Evolutionary conservation across 768 basidiomycete species (phyloP).

Genomic region (Neoboletus magnificus): DNA sequence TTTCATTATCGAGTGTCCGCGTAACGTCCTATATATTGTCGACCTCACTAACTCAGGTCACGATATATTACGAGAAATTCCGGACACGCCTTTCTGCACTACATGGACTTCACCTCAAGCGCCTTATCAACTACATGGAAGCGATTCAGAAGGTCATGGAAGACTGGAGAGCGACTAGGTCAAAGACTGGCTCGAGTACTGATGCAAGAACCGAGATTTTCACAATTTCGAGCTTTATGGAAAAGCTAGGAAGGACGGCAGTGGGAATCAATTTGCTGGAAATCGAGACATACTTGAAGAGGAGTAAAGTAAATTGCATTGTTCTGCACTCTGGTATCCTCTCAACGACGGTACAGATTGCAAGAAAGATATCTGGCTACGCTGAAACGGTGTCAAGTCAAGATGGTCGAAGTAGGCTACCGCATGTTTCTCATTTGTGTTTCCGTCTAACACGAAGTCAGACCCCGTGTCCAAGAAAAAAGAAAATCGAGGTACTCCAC

Average conservation of each 20-base stretch:
- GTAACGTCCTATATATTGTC: conserved; percentile 56
- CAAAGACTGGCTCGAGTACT: conserved; percentile 8
- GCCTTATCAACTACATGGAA: conserved; percentile 70
- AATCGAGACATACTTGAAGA: conserved; percentile 74
- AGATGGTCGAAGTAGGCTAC: conserved; percentile 29
- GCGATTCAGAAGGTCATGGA: conserved; percentile 58
- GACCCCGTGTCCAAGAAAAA: conserved; percentile 6
- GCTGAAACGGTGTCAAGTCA: conserved; percentile 57
- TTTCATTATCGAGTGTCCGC: conserved; percentile 76
- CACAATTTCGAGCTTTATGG: conserved; percentile 62
- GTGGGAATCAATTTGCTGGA: conserved; percentile 81
- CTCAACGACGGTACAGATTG: conserved; percentile 41
- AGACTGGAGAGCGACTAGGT: conserved; percentile 43
- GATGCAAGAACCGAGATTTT: conserved; percentile 55
- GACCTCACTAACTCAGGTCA: conserved; percentile 70
- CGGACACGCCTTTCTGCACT: conserved; percentile 65
- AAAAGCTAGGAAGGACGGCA: conserved; percentile 61
- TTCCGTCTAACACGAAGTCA: conserved; percentile 1
- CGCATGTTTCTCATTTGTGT: background rate
- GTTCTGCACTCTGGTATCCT: background rate
- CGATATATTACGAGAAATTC: conserved; percentile 74
- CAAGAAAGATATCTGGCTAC: conserved; percentile 84
- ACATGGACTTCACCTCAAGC: conserved; percentile 78
- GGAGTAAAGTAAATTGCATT: conserved; percentile 73
- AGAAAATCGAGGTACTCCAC: conserved; percentile 52